Conservation (phyloP, 1,284 basidiomycete species). For the Exobasidium cylindrosporum region DNA sequence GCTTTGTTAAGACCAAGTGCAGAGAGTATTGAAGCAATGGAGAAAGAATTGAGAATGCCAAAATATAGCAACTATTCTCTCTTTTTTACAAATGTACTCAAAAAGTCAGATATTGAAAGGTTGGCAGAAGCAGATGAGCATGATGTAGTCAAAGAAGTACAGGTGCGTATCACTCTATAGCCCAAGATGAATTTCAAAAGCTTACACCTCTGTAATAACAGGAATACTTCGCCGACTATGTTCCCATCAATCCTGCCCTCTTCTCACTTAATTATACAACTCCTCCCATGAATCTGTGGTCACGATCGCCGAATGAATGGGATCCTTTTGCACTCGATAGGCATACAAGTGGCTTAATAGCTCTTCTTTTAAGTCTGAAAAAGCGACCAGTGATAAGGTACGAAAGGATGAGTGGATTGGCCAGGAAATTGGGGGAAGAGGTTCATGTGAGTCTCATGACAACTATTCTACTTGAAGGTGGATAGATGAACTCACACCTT, state of each 20-base stretch:
- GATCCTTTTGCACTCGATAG: slow-evolving; percentile 73
- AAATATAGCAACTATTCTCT: slow-evolving; percentile 91
- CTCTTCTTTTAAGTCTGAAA: slow-evolving; percentile 87
- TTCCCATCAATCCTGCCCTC: slow-evolving; percentile 66
- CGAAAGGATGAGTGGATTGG: slow-evolving; percentile 87
- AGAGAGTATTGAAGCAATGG: slow-evolving; percentile 76
- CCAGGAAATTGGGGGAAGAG: slow-evolving; percentile 81
- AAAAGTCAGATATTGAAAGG: slow-evolving; percentile 84
- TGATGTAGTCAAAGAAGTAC: slow-evolving; percentile 92
- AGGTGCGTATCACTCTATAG: slow-evolving; percentile 54
- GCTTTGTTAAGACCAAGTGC: slow-evolving; percentile 82
- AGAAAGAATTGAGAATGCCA: slow-evolving; percentile 71
- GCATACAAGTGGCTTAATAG: slow-evolving; percentile 76
- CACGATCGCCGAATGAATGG: slow-evolving; percentile 54
- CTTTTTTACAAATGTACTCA: slow-evolving; percentile 83
- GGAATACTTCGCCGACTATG: slow-evolving; percentile 51
- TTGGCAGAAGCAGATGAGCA: slow-evolving; percentile 93
- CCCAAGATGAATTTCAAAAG: neutral
- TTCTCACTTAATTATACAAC: slow-evolving; percentile 70
- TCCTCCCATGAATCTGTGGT: slow-evolving; percentile 64
- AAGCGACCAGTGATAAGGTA: slow-evolving; percentile 93
- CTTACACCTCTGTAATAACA: slow-evolving; percentile 16
- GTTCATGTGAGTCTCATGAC: slow-evolving; percentile 60
- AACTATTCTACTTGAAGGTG: slow-evolving; percentile 64
- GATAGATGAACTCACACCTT: slow-evolving; percentile 64